Base-by-base conservation (phyloP, 805 yeast species). In the Nakazawaea molendinolei region DNA sequence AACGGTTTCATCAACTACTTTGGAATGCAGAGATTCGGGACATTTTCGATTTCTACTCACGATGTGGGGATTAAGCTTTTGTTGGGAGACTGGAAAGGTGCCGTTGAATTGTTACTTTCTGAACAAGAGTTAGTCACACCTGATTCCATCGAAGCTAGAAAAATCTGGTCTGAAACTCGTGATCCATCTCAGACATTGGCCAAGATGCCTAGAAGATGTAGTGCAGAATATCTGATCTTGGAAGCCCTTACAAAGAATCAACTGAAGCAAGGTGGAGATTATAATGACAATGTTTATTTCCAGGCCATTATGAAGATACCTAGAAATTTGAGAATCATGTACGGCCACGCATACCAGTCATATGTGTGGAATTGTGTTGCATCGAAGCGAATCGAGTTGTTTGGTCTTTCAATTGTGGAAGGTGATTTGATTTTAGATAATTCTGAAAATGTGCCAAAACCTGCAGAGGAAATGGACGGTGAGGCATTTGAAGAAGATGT, bases 11-110 rank as follows among this genome's bases (percentile, higher is more conserved):
- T 92, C 44, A 92, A 92, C 57, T 92, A 92, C 53, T 92, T 73
- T 55, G 99, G 99, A n/a, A 81, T 92, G 89, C 99, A 92, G 64
- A 68, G 99, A 52, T 92, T 92, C 56, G 99, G 99, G 20, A 89
- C 98, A 0, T 90, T 86, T 52, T 84, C 96, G 9, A 69, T 87
- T 20, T 86, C 97, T 3, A 89, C 98, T 0, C 97, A 92, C 57
- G 72, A 69, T 21, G 67, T 89, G 36, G 99, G 99, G 33, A 74
- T 74, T 43, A 69, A 69, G 43, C 65, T 90, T 19, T 61, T 92
- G 33, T 67, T 74, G 33, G 75, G 74, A 23, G 77, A 87, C 39
- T 92, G 95, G 87, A 71, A 81, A 47, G 69, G 65, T 10, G 96
- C 94, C 1, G 90, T 70, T 5, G 83, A 85, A 37, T 61, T 89